Percentiles rank a stretch among this genome's conserved stretches.
phyloP scores from a whole-genome alignment of 2,329 filamentous ascomycete genomes.

The Hypoxylon sp. region DNA sequence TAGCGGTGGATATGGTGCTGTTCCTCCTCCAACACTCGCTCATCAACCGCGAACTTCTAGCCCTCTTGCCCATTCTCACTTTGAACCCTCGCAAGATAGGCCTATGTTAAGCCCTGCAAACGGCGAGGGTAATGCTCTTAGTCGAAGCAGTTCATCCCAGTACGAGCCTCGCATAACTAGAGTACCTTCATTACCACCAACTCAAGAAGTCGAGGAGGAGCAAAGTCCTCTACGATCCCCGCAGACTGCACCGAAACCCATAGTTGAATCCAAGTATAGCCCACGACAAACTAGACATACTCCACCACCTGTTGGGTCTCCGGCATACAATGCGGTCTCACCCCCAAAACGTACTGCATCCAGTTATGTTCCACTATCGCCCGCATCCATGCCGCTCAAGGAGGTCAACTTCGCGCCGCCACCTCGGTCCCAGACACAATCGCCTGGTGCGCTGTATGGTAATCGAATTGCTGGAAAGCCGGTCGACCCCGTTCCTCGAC shows the following conservation, averaged over 20 bases:
- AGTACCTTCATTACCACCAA: slow-evolving; percentile 69
- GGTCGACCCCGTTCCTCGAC: slow-evolving; percentile 62
- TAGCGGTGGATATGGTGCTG: slow-evolving; percentile 56
- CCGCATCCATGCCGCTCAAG: slow-evolving; percentile 48
- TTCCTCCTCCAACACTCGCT: slow-evolving; percentile 61
- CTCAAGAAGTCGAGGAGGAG: slow-evolving; percentile 72
- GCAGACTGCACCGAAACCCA: slow-evolving; percentile 40
- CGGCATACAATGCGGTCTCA: slow-evolving; percentile 60
- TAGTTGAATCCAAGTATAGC: slow-evolving; percentile 55
- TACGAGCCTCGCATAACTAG: slow-evolving; percentile 67
- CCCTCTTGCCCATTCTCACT: slow-evolving; percentile 74
- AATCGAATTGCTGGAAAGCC: slow-evolving; percentile 51
- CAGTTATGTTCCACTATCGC: slow-evolving; percentile 62
- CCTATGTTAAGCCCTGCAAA: slow-evolving; percentile 49
- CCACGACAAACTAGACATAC: slow-evolving; percentile 59
- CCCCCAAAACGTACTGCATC: slow-evolving; percentile 66
- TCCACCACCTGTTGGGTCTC: slow-evolving; percentile 61
- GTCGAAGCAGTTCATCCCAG: slow-evolving; percentile 64
- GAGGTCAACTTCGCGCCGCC: slow-evolving; percentile 64
- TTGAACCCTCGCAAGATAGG: slow-evolving; percentile 64
- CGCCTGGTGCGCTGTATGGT: slow-evolving; percentile 63
- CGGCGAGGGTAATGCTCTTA: slow-evolving; percentile 57
- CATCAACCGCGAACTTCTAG: slow-evolving; percentile 75
- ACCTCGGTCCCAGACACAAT: slow-evolving; percentile 71
- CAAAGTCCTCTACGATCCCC: slow-evolving; percentile 53